A percentile compares a stretch with the other conserved stretches of the same genome.
These are phyloP conservation scores for Fulvia fulva DNA, from an alignment of 2,329 filamentous ascomycete genomes.

Conservation along the genomic window DNA sequence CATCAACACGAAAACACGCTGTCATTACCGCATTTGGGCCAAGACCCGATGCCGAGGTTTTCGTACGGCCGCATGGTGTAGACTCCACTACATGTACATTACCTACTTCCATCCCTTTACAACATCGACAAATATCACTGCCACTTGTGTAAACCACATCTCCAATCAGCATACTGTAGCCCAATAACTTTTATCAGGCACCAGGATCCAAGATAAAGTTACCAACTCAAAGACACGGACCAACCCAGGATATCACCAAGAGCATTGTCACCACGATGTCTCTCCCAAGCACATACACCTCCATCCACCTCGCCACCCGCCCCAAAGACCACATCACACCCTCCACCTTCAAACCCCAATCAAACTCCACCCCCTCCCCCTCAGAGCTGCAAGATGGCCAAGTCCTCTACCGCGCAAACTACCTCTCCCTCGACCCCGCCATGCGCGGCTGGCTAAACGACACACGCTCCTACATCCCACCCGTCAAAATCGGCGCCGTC, in stretches of 20 bases:
- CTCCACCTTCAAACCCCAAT: slow-evolving; percentile 23
- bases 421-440: slow-evolving; percentile 52
- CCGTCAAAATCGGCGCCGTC: slow-evolving; percentile 40
- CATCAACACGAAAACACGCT: neutral
- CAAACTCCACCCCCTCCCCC: slow-evolving; percentile 17
- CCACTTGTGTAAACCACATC: no score
- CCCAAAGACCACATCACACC: slow-evolving; percentile 23
- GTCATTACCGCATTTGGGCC: neutral
- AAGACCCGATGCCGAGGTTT: neutral
- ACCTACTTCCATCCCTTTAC: neutral
- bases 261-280: slow-evolving; percentile 11
- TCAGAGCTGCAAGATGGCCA: slow-evolving; percentile 34
- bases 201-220: neutral
- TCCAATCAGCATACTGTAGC: no score
- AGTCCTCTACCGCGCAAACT: slow-evolving; percentile 46
- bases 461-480: slow-evolving; percentile 44
- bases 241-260: no score
- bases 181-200: neutral
- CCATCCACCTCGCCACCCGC: slow-evolving; percentile 23
- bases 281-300: slow-evolving; percentile 19
- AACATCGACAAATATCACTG: neutral
- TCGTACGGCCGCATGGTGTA: neutral
- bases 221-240: no score
- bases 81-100: no score
- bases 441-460: slow-evolving; percentile 50